These are phyloP conservation scores for Babesia ovata DNA, from an alignment of 169 alveolate species.

Conservation along the genomic window DNA sequence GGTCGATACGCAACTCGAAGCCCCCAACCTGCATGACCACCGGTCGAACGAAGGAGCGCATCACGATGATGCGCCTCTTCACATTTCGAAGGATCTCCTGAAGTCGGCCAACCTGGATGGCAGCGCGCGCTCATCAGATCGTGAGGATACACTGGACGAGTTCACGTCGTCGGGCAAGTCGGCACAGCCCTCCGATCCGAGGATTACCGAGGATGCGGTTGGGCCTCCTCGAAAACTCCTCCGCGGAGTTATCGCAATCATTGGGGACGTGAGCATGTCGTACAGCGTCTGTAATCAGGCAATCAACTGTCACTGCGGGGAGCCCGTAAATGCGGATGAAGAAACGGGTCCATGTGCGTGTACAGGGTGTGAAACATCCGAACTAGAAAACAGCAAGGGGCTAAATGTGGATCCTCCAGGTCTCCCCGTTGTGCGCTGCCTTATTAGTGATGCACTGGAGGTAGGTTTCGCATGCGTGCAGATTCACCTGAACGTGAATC, in stretches of 20 bases:
- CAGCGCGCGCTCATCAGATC: conserved; percentile 1
- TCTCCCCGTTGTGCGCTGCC: conserved; percentile 22
- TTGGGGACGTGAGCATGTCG: conserved; percentile 58
- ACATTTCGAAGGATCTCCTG: background rate
- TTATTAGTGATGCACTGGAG: conserved; percentile 53
- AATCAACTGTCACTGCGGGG: conserved; percentile 40
- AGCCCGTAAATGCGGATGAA: background rate
- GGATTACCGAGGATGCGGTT: background rate
- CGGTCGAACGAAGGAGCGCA: background rate
- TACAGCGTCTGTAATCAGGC: conserved; percentile 54
- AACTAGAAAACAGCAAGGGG: conserved; percentile 21
- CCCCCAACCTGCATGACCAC: background rate
- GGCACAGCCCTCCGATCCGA: background rate
- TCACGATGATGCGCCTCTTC: background rate
- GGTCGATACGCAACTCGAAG: background rate
- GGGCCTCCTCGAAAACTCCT: conserved; percentile 46
- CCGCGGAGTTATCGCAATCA: conserved; percentile 59
- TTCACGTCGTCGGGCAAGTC: background rate
- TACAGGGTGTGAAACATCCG: conserved; percentile 12
- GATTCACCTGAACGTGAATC: conserved; percentile 60
- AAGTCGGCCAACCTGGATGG: background rate
- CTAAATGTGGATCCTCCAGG: conserved; percentile 53
- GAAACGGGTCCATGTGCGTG: conserved; percentile 1
- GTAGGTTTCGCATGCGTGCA: conserved; percentile 62
- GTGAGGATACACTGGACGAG: background rate